These are phyloP conservation scores for Vittaforma corneae DNA, from an alignment of 371 early-diverging fungal species.

Conservation along the genomic window DNA sequence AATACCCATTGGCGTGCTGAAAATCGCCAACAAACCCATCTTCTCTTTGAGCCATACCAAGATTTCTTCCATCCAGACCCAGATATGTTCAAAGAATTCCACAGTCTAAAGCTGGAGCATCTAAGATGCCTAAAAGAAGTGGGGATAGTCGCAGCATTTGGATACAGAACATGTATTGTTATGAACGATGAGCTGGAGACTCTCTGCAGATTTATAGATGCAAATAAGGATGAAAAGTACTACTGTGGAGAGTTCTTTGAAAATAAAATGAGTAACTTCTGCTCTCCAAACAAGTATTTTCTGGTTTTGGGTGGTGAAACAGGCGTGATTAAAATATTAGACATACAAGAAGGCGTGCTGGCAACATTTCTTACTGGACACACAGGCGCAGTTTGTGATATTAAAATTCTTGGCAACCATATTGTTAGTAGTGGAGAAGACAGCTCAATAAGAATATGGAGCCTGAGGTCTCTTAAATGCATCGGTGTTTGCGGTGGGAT, in stretches of 20 bases:
- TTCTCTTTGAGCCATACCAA: too few relatives aligned
- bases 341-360: constrained; percentile 25
- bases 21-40: too few relatives aligned
- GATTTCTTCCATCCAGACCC: too few relatives aligned
- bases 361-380: constrained; percentile 30
- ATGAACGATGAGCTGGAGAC: constrained; percentile 6
- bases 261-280: not conserved
- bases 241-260: constrained; percentile 32
- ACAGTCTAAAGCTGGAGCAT: constrained; percentile 17
- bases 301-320: constrained; percentile 27
- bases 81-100: too few relatives aligned
- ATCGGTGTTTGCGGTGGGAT: constrained; percentile 63
- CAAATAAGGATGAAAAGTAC: constrained; percentile 33
- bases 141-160: constrained; percentile 25
- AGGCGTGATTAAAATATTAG: constrained; percentile 43
- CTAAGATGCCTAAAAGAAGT: constrained; percentile 3
- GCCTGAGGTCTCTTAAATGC: constrained; percentile 55
- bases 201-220: constrained; percentile 30
- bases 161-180: constrained; percentile 21
- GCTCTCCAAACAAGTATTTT: constrained; percentile 3
- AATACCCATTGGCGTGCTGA: too few relatives aligned
- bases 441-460: constrained; percentile 69
- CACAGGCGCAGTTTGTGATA: constrained; percentile 39
- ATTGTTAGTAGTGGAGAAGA: constrained; percentile 67
- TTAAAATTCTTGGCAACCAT: constrained; percentile 53